Evolutionary conservation across 176 grass and related monocot species (phyloP).

Genomic region (Dendrocalamus sinicus): DNA sequence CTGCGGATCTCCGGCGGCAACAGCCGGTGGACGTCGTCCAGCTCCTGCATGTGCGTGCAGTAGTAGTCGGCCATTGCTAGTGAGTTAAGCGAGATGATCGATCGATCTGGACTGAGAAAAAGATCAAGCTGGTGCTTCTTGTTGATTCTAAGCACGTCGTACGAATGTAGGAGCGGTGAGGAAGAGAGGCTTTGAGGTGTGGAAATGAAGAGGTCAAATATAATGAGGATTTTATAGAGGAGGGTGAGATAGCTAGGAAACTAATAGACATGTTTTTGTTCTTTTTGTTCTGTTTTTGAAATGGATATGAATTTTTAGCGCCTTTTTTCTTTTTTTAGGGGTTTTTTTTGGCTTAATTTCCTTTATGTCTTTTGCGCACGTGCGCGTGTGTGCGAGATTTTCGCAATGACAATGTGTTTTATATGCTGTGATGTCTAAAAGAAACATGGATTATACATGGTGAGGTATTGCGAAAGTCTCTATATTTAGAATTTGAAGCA

Average conservation of each 20-base stretch:
- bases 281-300: not conserved
- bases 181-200: not conserved
- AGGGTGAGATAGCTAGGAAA: not conserved
- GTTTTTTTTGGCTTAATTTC: not conserved
- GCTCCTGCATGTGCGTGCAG: not conserved
- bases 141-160: not conserved
- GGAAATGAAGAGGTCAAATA: not conserved
- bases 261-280: not conserved
- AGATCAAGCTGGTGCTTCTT: not conserved
- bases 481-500: not conserved
- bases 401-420: not conserved
- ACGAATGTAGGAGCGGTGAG: no score
- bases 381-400: not conserved
- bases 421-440: not conserved
- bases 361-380: not conserved
- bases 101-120: not conserved
- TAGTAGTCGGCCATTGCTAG: conserved; percentile 6
- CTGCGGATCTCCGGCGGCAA: not conserved
- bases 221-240: not conserved
- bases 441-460: not conserved
- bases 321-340: not conserved
- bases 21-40: conserved; percentile 2
- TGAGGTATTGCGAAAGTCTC: not conserved
- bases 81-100: not conserved
- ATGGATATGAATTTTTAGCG: not conserved